A percentile compares a stretch with the other conserved stretches of the same genome.
Conservation (phyloP, 805 yeast genomes). For the Pichia pseudocactophila region DNA sequence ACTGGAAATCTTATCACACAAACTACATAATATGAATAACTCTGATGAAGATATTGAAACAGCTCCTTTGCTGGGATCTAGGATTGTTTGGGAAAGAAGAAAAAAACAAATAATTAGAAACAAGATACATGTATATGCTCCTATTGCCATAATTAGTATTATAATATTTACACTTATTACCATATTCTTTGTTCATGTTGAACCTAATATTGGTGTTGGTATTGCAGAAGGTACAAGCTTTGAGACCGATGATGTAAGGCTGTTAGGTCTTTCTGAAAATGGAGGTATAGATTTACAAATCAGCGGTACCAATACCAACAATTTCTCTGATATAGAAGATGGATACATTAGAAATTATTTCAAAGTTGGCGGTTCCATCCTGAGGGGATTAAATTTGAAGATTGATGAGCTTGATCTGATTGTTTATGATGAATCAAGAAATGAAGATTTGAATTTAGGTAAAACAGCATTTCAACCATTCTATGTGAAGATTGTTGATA, state of each 20-base stretch:
- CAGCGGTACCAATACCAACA: constrained; percentile 24
- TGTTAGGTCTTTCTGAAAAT: constrained; percentile 25
- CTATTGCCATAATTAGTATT: constrained; percentile 15
- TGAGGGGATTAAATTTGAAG: constrained; percentile 23
- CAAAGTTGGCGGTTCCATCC: constrained; percentile 25
- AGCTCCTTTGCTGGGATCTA: constrained; percentile 13
- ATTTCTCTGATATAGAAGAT: constrained; percentile 26
- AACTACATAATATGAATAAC: too few species aligned
- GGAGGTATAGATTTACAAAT: constrained; percentile 28
- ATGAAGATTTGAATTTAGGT: constrained; percentile 25
- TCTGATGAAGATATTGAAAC: background rate
- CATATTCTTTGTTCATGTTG: constrained; percentile 14
- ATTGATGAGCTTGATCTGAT: constrained; percentile 25
- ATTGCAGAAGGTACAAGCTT: constrained; percentile 26
- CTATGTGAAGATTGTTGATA: constrained; percentile 24
- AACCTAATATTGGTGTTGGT: constrained; percentile 25
- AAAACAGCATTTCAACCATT: constrained; percentile 27
- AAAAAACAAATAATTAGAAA: constrained; percentile 4
- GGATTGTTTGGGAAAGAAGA: background rate
- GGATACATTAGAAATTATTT: constrained; percentile 20
- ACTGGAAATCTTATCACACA: too few species aligned
- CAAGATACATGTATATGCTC: constrained; percentile 21
- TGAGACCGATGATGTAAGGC: constrained; percentile 24
- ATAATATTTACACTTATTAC: constrained; percentile 8
- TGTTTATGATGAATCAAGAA: constrained; percentile 19